Percentiles rank a stretch among this genome's conserved stretches.
Evolutionary conservation across 257 asterid genomes (phyloP).

Genomic region (Gentiana macrophylla): DNA sequence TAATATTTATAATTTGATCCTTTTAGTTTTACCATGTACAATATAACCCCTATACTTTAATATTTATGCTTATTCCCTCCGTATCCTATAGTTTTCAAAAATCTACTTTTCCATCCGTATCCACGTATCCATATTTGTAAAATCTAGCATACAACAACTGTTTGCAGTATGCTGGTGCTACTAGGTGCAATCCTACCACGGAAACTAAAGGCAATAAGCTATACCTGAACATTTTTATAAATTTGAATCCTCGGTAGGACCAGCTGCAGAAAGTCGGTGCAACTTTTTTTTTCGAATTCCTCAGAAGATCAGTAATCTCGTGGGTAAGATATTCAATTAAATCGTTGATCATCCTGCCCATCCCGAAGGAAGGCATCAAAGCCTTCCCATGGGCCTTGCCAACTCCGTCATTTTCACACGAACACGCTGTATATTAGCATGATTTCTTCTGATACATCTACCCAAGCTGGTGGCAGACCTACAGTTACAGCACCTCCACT

Average conservation of each 20-base stretch:
- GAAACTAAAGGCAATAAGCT: slow-evolving; percentile 5
- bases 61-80: no score
- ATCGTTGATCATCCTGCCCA: slow-evolving; percentile 93
- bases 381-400: slow-evolving; percentile 97
- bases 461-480: slow-evolving; percentile 99
- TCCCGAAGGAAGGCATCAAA: slow-evolving; percentile 99
- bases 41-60: no score
- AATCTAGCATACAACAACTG: no score
- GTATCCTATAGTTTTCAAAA: no score
- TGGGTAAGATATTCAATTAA: slow-evolving; percentile 81
- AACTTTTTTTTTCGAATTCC: slow-evolving; percentile 59
- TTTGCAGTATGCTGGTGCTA: no score
- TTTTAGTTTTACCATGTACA: no score
- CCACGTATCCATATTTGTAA: no score
- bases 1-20: no score
- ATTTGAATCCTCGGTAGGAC: slow-evolving; percentile 92
- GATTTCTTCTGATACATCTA: slow-evolving; percentile 91
- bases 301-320: slow-evolving; percentile 77
- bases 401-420: slow-evolving; percentile 76
- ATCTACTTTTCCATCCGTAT: no score
- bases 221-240: slow-evolving; percentile 96
- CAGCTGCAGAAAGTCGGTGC: slow-evolving; percentile 73
- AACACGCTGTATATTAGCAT: slow-evolving; percentile 67
- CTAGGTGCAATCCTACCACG: no score
- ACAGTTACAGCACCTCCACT: slow-evolving; percentile 79